Evolutionary conservation across 148 eudicot species (phyloP).

Genomic region (Gaultheria prostrata): DNA sequence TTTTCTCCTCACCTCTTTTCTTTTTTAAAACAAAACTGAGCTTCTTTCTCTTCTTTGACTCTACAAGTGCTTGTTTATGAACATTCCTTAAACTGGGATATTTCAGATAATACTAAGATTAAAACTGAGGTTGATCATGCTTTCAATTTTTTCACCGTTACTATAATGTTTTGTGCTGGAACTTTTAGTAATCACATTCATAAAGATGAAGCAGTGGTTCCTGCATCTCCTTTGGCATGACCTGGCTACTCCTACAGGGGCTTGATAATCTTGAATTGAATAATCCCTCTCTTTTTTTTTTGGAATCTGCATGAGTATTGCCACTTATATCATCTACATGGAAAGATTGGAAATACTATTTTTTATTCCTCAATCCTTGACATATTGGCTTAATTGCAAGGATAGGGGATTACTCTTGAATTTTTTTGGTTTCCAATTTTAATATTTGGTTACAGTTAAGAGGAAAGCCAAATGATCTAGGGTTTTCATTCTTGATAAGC

Average conservation of each 20-base stretch:
- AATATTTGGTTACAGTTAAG: neutral
- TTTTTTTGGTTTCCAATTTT: neutral
- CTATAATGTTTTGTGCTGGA: neutral
- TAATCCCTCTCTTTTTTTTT: neutral
- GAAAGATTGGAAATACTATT: neutral
- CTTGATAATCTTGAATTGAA: neutral
- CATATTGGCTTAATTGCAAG: no score
- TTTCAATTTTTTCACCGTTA: neutral
- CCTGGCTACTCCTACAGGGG: neutral
- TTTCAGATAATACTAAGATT: neutral
- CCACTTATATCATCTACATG: neutral
- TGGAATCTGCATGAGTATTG: neutral
- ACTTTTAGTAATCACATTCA: neutral
- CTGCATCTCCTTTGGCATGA: neutral
- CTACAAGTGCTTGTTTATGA: neutral
- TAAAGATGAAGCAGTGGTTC: neutral
- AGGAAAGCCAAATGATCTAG: neutral
- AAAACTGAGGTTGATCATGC: neutral
- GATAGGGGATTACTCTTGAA: neutral
- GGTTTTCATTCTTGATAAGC: neutral
- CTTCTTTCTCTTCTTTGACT: neutral
- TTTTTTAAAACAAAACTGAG: neutral
- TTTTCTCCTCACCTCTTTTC: neutral
- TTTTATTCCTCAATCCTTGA: neutral
- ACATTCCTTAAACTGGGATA: neutral